These are phyloP conservation scores for Solanum pimpinellifolium DNA, from an alignment of 257 asterid species.

Conservation along the genomic window DNA sequence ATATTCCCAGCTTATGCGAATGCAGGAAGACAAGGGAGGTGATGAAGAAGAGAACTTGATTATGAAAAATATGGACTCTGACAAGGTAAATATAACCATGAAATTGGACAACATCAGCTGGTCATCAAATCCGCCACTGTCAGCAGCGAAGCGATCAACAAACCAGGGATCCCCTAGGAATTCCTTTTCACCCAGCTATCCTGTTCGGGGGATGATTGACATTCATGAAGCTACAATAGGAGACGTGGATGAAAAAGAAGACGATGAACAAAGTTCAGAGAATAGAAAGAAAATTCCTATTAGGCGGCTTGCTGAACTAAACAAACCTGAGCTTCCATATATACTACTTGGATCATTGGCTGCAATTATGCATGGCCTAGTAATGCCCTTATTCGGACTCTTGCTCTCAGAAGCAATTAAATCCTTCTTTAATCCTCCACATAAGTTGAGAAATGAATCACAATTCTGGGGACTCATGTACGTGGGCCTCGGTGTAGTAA, in stretches of 20 bases:
- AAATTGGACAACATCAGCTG: not conserved
- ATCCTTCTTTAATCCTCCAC: slow-evolving; percentile 15
- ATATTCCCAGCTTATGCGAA: slow-evolving; percentile 7
- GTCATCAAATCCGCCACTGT: not conserved
- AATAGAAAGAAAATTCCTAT: not conserved
- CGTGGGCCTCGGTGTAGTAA: slow-evolving; percentile 5
- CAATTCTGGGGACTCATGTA: slow-evolving; percentile 18
- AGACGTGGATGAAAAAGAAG: not conserved
- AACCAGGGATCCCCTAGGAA: not conserved
- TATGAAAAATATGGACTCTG: not conserved
- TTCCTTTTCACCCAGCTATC: not conserved
- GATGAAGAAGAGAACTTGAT: not conserved
- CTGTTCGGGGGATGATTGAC: not conserved
- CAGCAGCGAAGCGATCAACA: not conserved
- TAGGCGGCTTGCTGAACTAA: not conserved
- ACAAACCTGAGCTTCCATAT: slow-evolving; percentile 11
- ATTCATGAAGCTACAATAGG: not conserved
- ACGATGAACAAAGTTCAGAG: not conserved
- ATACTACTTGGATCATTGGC: slow-evolving; percentile 13
- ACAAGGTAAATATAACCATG: not conserved
- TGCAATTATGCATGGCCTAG: slow-evolving; percentile 7
- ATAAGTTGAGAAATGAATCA: slow-evolving; percentile 5
- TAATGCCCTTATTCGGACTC: slow-evolving; percentile 12
- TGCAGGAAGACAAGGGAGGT: not conserved
- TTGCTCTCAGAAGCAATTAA: slow-evolving; percentile 10